phyloP scores from a whole-genome alignment of 2,329 filamentous ascomycete species.

The Aspergillus transmontanensis region DNA sequence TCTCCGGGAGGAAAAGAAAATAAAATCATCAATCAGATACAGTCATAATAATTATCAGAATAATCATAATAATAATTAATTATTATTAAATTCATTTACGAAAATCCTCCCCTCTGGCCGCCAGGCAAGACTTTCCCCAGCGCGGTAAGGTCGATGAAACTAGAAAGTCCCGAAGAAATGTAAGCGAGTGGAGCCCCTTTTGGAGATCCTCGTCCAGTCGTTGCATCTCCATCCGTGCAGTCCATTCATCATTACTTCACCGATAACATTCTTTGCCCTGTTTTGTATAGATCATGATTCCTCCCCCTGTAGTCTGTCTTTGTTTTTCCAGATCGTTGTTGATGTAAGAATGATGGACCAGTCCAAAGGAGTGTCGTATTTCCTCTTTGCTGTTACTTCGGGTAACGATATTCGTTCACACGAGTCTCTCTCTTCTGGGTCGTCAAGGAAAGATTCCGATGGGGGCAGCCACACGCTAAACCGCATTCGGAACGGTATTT shows the following conservation, averaged over 20 bases:
- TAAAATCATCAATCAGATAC: not conserved
- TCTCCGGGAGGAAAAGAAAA: not conserved
- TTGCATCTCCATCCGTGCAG: not conserved
- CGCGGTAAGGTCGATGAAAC: conserved; percentile 14
- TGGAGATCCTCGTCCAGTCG: not conserved
- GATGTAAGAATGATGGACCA: too few species aligned
- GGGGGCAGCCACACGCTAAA: not conserved
- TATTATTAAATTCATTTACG: not conserved
- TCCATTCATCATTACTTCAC: not conserved
- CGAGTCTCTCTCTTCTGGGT: not conserved
- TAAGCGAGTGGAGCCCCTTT: conserved; percentile 18
- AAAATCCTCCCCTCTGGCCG: not conserved
- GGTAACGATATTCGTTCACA: too few species aligned
- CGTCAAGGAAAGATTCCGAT: conserved; percentile 3
- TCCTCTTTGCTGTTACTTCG: too few species aligned
- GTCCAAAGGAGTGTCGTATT: too few species aligned
- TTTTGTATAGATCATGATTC: too few species aligned
- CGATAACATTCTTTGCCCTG: too few species aligned
- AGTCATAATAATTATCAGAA: too few species aligned
- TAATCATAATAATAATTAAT: too few species aligned
- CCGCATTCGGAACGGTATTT: not conserved
- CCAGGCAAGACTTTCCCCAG: not conserved
- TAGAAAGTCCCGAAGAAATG: conserved; percentile 26
- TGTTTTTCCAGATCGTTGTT: too few species aligned
- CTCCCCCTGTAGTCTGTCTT: too few species aligned